Conservation (phyloP, 139 green algal genomes). For the Monoraphidium neglectum region DNA sequence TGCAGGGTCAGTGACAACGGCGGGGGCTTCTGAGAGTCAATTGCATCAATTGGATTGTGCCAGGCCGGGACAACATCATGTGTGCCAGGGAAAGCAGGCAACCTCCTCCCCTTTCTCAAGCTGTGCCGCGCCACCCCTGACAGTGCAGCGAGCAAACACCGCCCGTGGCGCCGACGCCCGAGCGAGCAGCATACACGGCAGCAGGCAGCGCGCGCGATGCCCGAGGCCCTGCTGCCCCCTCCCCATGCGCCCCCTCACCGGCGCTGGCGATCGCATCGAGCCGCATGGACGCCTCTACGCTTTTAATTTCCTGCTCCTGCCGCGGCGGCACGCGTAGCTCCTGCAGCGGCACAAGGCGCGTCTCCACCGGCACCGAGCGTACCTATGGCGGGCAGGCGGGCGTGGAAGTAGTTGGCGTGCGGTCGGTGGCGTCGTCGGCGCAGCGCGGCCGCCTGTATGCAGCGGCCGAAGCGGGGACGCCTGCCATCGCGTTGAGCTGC, state of each 20-base stretch:
- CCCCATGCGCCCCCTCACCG: constrained; percentile 33
- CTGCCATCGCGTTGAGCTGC: too few relatives aligned
- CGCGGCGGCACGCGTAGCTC: constrained; percentile 54
- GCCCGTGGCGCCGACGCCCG: background rate
- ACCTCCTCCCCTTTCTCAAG: background rate
- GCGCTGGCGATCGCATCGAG: constrained; percentile 79
- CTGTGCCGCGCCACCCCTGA: background rate
- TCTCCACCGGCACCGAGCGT: constrained; percentile 62
- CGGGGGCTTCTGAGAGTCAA: background rate
- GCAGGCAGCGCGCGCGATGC: background rate
- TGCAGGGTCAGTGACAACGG: background rate
- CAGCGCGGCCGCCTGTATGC: too few relatives aligned
- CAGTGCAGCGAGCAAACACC: background rate
- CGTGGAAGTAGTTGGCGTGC: too few relatives aligned
- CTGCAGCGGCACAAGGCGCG: constrained; percentile 34
- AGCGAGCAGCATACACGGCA: background rate
- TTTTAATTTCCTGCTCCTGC: constrained; percentile 52
- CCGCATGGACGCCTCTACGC: constrained; percentile 72
- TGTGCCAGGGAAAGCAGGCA: background rate
- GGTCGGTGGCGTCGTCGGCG: too few relatives aligned
- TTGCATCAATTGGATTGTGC: background rate
- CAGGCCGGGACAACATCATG: background rate
- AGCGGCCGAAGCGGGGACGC: too few relatives aligned
- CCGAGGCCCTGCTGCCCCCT: too few relatives aligned
- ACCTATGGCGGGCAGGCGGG: constrained; percentile 42